phyloP scores from a whole-genome alignment of 257 asterid species.

The Solanum sitiens region DNA sequence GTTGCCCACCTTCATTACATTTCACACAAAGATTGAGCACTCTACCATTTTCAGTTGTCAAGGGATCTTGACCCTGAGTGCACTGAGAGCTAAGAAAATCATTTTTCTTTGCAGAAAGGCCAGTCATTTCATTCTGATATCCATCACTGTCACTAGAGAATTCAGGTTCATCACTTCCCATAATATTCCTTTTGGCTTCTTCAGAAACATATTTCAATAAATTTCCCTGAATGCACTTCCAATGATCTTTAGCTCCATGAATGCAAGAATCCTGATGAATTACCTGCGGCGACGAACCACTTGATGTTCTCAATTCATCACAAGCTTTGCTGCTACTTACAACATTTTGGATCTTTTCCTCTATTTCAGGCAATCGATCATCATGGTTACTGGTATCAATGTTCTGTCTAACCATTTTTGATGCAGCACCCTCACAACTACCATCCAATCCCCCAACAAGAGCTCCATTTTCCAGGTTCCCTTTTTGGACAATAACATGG shows the following conservation, averaged over 20 bases:
- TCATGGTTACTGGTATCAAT: conserved; percentile 6
- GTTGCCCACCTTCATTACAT: conserved; percentile 34
- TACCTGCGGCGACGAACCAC: background rate
- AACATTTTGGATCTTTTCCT: conserved; percentile 13
- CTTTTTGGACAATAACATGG: background rate
- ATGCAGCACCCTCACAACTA: conserved; percentile 5
- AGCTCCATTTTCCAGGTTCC: conserved; percentile 4
- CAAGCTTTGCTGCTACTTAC: conserved; percentile 13
- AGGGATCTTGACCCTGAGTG: conserved; percentile 36
- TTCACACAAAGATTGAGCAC: conserved; percentile 36
- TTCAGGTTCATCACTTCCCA: conserved; percentile 5
- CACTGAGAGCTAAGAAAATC: conserved; percentile 38
- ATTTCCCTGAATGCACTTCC: background rate
- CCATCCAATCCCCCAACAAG: background rate
- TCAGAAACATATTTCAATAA: background rate
- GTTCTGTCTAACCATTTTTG: background rate
- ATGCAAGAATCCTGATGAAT: background rate
- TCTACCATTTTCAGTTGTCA: conserved; percentile 22
- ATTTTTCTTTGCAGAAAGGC: conserved; percentile 27
- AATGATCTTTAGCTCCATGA: conserved; percentile 1
- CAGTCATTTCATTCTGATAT: conserved; percentile 25
- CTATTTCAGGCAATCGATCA: conserved; percentile 14
- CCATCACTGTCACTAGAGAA: conserved; percentile 24
- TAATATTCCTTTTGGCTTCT: conserved; percentile 9
- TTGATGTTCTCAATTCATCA: conserved; percentile 3